Evolutionary conservation across 805 yeast genomes (phyloP), one percentile per base, ranked within the genome.

Genomic region (Schwanniomyces occidentalis): DNA sequence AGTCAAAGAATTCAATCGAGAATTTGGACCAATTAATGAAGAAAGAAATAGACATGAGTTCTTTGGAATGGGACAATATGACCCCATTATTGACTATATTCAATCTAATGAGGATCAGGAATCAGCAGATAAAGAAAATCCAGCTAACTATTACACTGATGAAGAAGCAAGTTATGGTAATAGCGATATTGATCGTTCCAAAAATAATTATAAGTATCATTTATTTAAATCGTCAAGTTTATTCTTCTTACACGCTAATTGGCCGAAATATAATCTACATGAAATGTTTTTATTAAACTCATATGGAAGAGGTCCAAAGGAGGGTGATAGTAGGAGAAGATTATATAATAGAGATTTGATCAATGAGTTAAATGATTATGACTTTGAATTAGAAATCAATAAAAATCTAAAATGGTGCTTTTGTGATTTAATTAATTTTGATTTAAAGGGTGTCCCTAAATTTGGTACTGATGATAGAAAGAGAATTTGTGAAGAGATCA

Each of bases 51-150:
- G 51, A 38, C 63, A 51, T 35, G 59, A 61, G 29, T 46, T 49
- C 14, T 59, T 48, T 30, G 68, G 55, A 5, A 61, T 63, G 68
- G 69, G 65, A 9, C 69, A 62, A 37, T 62, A 58, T 38, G 64
- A 63, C 41, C 67, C 69, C 12, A 49, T 58, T 7, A 35, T 62
- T 21, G 68, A 63, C 41, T 54, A 40, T 35, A 35, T 48, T 17
- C 56, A 52, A 40, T 37, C 44, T 12, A 34, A 14, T 10, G 36
- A 31, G 12, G 14, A 37, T 12, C 42, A 36, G 27, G 45, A 42
- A 24, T 35, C 40, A 16, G 33, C 26, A 16, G 30, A 40, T 13
- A 23, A 35, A 8, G 45, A 45, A 23, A 39, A 29, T 12, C 24
- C 23, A n/a, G 15, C 28, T 8, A 32, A 38, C 12, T 44, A 55